Evolutionary conservation across 805 yeast species (phyloP), one percentile per base, ranked within the genome.

Genomic region (Hanseniaspora singularis): DNA sequence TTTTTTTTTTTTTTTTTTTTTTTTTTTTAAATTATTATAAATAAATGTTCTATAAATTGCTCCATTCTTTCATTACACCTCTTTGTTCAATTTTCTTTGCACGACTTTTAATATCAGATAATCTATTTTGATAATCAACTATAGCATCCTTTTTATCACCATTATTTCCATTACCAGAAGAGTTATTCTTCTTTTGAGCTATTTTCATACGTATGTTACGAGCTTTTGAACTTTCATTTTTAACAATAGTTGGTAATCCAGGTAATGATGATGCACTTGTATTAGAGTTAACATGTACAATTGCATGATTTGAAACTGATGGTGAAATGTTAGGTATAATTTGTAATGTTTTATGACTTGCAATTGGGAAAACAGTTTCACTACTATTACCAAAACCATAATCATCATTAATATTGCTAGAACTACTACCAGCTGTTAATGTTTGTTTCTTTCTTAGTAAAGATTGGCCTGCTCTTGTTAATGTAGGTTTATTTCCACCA

Each of bases 21-120:
- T 28, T 8, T 41, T 41, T 8, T 22, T 22, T 11, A 31, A 50
- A 47, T n/a, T 20, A 37, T 15, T 18, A 7, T 33, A 24, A 38
- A 45, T 24, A 28, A 43, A 18, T 48, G 44, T n/a, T 18, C 4
- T 16, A 40, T 6, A 40, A 14, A 16, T 31, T 31, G 2, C 41
- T 30, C 48, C 48, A 44, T 3, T 26, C 33, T n/a, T 44, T 44
- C 38, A 44, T 12, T 8, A 44, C 15, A 12, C 39, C 48, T 33
- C 39, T 28, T 5, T 44, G 41, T 14, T 44, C 48, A 5, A 44
- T 33, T 18, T 44, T 44, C 11, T 44, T 44, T 2, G 41, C 22
- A 18, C 26, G 36, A 22, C 26, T 37, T 31, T 34, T 33, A 18
- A 44, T 44, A 16, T 39, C 41, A 24, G 18, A 14, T n/a, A 44